Percentiles rank a stretch among this genome's conserved stretches.
Evolutionary conservation across 2,329 filamentous ascomycete species (phyloP).

Genomic region (Exophiala mesophila): DNA sequence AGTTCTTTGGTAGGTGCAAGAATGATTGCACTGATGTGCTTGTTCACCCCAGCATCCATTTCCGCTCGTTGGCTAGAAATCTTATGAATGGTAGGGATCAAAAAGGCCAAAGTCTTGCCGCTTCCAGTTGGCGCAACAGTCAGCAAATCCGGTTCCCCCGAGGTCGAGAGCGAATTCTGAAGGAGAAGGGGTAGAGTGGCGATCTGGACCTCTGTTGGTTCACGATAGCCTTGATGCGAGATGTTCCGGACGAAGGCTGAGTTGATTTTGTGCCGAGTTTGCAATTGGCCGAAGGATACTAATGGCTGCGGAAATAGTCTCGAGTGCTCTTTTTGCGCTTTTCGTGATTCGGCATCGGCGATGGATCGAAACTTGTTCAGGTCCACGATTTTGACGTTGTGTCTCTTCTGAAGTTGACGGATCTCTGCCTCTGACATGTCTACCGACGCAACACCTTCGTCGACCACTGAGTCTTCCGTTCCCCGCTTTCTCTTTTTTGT

Average conservation of each 20-base stretch:
- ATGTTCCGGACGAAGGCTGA: constrained; percentile 72
- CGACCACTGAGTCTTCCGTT: constrained; percentile 28
- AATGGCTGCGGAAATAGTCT: constrained; percentile 76
- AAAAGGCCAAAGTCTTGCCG: constrained; percentile 89
- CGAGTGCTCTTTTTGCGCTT: constrained; percentile 46
- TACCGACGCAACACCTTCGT: constrained; percentile 12
- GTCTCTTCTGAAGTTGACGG: constrained; percentile 67
- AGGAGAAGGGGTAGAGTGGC: constrained; percentile 76
- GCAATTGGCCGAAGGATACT: constrained; percentile 68
- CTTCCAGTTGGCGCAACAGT: constrained; percentile 92
- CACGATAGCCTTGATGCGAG: constrained; percentile 72
- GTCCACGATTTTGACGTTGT: constrained; percentile 79
- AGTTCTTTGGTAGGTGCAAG: constrained; percentile 77
- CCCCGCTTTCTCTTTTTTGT: constrained; percentile 36
- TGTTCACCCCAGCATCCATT: constrained; percentile 41
- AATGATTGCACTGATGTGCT: constrained; percentile 64
- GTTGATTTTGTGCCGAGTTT: constrained; percentile 67
- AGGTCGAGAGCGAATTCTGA: constrained; percentile 38
- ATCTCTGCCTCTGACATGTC: constrained; percentile 48
- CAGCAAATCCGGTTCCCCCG: constrained; percentile 61
- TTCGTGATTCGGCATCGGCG: constrained; percentile 33
- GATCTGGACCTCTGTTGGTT: constrained; percentile 92
- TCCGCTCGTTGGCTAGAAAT: constrained; percentile 51
- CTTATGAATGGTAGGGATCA: constrained; percentile 78
- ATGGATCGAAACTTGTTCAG: constrained; percentile 46